A percentile compares a stretch with the other conserved stretches of the same genome.
Evolutionary conservation across 108 stramenopile genomes (phyloP).

Genomic region (Pseudonitzschia pungens): DNA sequence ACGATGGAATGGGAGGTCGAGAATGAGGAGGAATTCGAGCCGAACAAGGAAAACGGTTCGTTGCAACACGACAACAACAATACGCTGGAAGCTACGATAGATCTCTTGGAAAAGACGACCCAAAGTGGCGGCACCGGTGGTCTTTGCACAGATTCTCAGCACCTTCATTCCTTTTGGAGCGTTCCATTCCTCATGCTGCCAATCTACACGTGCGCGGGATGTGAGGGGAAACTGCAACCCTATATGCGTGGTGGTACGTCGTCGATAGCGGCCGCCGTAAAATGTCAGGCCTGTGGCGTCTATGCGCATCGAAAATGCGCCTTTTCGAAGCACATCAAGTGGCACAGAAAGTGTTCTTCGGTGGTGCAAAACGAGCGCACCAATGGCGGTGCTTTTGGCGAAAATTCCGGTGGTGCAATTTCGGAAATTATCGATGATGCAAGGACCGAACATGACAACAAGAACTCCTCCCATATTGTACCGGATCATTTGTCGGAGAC

Average conservation of each 20-base stretch:
- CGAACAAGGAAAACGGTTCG: not conserved
- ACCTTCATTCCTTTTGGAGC: slow-evolving; percentile 68
- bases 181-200: slow-evolving; percentile 50
- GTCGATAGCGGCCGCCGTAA: slow-evolving; percentile 40
- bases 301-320: slow-evolving; percentile 79
- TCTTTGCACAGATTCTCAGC: slow-evolving; percentile 40
- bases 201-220: slow-evolving; percentile 56
- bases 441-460: not conserved
- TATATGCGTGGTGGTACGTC: slow-evolving; percentile 8
- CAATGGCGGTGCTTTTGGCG: not conserved
- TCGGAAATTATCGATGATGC: not conserved
- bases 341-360: slow-evolving; percentile 28
- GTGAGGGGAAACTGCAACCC: slow-evolving; percentile 41
- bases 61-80: not conserved
- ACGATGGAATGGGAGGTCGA: not conserved
- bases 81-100: not conserved
- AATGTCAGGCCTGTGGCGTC: slow-evolving; percentile 66
- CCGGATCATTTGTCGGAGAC: not conserved
- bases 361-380: not conserved
- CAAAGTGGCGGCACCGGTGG: not conserved
- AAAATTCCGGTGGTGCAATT: not conserved
- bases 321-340: slow-evolving; percentile 29
- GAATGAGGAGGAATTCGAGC: not conserved
- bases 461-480: not conserved
- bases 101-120: not conserved